Evolutionary conservation across 73 alveolate genomes (phyloP), one percentile per base, ranked within the genome.

Genomic region (Blepharisma stoltei): DNA sequence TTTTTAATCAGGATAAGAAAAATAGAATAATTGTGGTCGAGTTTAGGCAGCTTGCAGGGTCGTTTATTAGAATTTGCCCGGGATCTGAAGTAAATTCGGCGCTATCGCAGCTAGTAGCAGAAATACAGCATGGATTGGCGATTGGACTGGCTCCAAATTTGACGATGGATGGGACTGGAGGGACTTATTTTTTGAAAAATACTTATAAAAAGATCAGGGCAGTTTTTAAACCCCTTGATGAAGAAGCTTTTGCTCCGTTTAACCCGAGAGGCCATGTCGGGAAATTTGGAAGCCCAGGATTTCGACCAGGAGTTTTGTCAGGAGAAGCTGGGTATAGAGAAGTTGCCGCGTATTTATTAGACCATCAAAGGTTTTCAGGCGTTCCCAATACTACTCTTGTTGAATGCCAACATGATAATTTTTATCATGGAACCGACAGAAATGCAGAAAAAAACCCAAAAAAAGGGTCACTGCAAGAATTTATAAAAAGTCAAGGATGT

Each of bases 271-370:
- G 99, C 21, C 86, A 92, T 88, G 83, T 82, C 20, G 96, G 92
- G 18, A 83, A 86, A 37, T 88, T 92, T 75, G 97, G 97, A n/a
- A 54, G 89, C 52, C 81, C 85, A 49, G 90, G 90, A 44, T 90
- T 94, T 46, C 77, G 99, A 84, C 70, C 78, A 66, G 98, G 98
- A 0, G 93, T 96, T 54, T 86, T 90, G 47, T 90, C 98, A 18
- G 99, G 99, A 1, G 99, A 96, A 82, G 95, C 95, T 0, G 90
- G 93, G 25, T 90, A 94, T 55, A 84, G 99, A 80, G 99, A 96
- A 88, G 98, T 94, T n/a, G 98, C 98, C 8, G 93, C 99, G 7
- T 96, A 90, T 90, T 70, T 92, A 66, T 78, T 96, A 18, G 99
- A 96, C 85, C 23, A 52, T 52, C 76, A 85, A 49, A 91, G 84